Percentiles rank a stretch among this genome's conserved stretches.
phyloP scores from a whole-genome alignment of 768 basidiomycete genomes.

The Lentinula lateritia region DNA sequence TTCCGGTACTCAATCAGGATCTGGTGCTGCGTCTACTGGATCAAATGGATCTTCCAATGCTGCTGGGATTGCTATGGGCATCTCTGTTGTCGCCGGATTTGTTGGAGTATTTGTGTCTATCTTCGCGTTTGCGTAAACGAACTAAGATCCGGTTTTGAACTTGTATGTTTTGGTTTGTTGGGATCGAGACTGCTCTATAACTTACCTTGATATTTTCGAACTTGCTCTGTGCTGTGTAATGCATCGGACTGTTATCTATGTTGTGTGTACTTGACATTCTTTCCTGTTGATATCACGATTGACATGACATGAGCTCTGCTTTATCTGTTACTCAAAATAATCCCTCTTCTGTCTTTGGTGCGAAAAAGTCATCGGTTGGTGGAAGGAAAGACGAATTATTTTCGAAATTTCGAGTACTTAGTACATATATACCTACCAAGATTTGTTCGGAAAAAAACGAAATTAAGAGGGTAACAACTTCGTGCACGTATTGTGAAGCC shows the following conservation, averaged over 20 bases:
- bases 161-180: too few species aligned
- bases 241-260: not conserved
- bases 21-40: not conserved
- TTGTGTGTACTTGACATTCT: not conserved
- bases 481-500: too few species aligned
- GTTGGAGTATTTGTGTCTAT: not conserved
- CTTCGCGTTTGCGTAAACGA: not conserved
- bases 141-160: not conserved
- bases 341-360: too few species aligned
- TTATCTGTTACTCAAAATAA: too few species aligned
- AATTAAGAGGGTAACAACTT: too few species aligned
- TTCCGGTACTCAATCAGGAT: not conserved
- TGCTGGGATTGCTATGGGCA: conserved; percentile 1
- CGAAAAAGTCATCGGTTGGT: too few species aligned
- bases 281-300: not conserved
- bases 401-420: too few species aligned
- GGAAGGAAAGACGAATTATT: too few species aligned
- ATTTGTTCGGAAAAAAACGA: too few species aligned
- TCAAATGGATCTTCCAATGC: not conserved
- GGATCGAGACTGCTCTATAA: too few species aligned
- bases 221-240: not conserved
- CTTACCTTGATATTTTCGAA: not conserved
- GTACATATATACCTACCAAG: too few species aligned
- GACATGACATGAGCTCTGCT: too few species aligned
- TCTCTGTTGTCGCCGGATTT: conserved; percentile 3